Conservation (phyloP, 1,284 basidiomycete genomes). For the Inonotus obliquus region DNA sequence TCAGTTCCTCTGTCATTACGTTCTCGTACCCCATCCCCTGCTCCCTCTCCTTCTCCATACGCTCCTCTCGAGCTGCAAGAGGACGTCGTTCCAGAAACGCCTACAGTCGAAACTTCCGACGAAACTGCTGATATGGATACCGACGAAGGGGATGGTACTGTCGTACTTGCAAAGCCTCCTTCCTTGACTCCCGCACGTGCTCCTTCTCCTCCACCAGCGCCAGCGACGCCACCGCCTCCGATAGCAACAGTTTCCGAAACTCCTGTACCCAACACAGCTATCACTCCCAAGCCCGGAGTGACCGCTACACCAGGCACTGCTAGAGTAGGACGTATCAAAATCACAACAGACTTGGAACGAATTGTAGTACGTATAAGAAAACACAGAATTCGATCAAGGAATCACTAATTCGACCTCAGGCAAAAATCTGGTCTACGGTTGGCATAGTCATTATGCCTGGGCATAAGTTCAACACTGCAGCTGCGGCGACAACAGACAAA, state of each 20-base stretch:
- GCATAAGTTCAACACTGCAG: constrained; percentile 36
- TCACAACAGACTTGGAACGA: constrained; percentile 53
- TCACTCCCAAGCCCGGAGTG: not conserved
- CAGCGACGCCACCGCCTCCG: not conserved
- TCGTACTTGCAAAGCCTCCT: constrained; percentile 8
- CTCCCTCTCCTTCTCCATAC: not conserved
- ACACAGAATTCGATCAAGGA: not conserved
- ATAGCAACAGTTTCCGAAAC: constrained; percentile 8
- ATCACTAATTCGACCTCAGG: constrained; percentile 31
- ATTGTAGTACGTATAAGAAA: constrained; percentile 43
- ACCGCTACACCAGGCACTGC: constrained; percentile 18
- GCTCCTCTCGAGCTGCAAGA: not conserved
- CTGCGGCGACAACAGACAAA: constrained; percentile 28
- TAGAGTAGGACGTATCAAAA: constrained; percentile 33
- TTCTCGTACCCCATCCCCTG: not conserved
- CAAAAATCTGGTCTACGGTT: constrained; percentile 62
- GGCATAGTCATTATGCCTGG: constrained; percentile 61
- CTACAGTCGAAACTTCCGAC: not conserved
- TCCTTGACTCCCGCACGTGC: not conserved
- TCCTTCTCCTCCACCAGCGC: not conserved
- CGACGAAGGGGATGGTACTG: constrained; percentile 18
- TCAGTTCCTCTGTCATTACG: constrained; percentile 1
- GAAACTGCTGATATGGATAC: not conserved
- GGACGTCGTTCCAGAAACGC: not conserved
- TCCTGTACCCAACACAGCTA: not conserved